Conservation (phyloP, 2,329 filamentous ascomycete genomes). For the Nothopassalora personata region DNA sequence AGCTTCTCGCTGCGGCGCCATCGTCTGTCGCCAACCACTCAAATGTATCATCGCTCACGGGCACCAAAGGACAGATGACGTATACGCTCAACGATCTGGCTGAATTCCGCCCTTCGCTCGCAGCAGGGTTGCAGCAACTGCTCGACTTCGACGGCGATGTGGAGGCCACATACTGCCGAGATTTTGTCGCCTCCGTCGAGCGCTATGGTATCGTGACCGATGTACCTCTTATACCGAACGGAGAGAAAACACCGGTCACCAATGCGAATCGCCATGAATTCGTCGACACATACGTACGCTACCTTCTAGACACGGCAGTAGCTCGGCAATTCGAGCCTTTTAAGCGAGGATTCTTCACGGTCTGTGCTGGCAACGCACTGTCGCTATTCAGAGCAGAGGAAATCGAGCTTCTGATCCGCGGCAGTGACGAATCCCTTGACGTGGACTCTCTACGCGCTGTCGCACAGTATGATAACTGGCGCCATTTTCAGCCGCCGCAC, state of each 20-base stretch:
- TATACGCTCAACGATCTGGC: slow-evolving; percentile 78
- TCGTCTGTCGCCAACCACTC: slow-evolving; percentile 52
- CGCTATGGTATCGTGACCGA: slow-evolving; percentile 65
- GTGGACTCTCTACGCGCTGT: slow-evolving; percentile 69
- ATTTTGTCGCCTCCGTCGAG: slow-evolving; percentile 73
- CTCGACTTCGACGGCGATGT: slow-evolving; percentile 83
- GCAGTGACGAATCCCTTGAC: slow-evolving; percentile 78
- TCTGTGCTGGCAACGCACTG: slow-evolving; percentile 82
- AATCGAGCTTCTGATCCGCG: slow-evolving; percentile 80
- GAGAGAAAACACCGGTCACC: slow-evolving; percentile 71
- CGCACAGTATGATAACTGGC: slow-evolving; percentile 78
- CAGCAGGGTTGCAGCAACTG: slow-evolving; percentile 67
- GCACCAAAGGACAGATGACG: slow-evolving; percentile 49
- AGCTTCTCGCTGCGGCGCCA: slow-evolving; percentile 74
- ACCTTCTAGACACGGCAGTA: slow-evolving; percentile 73
- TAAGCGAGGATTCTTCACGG: slow-evolving; percentile 87
- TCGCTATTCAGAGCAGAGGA: slow-evolving; percentile 85
- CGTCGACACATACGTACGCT: slow-evolving; percentile 76
- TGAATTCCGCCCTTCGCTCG: slow-evolving; percentile 72
- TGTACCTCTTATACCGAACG: slow-evolving; percentile 67
- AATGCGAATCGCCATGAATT: slow-evolving; percentile 79
- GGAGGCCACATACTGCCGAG: slow-evolving; percentile 69
- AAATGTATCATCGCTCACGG: slow-evolving; percentile 36
- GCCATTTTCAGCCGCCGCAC: slow-evolving; percentile 35
- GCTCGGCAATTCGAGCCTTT: slow-evolving; percentile 85